phyloP scores from a whole-genome alignment of 176 grass and related monocot species.

The Thinopyrum elongatum region DNA sequence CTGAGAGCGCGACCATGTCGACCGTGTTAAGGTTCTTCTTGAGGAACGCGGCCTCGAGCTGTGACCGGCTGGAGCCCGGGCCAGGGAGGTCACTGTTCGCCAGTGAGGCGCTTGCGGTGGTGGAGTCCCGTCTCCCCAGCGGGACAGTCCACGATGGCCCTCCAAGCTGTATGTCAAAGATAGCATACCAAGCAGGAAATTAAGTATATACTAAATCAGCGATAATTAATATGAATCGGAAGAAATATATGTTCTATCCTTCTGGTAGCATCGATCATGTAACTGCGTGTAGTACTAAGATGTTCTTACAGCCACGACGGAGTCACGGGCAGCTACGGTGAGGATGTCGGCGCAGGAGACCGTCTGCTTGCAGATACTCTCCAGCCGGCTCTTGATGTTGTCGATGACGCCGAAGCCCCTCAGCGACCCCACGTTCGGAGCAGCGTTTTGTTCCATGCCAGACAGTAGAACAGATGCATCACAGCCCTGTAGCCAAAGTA shows the following conservation, averaged over 20 bases:
- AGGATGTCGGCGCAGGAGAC: conserved; percentile 79
- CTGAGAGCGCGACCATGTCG: conserved; percentile 24
- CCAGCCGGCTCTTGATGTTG: conserved; percentile 64
- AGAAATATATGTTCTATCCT: too few relatives aligned
- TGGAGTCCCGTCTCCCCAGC: conserved; percentile 41
- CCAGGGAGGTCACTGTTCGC: not conserved
- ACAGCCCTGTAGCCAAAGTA: conserved; percentile 46
- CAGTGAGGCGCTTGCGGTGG: not conserved
- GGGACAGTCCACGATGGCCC: conserved; percentile 43
- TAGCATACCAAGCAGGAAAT: not conserved
- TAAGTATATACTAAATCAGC: not conserved
- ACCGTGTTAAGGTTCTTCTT: not conserved
- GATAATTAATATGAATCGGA: too few relatives aligned
- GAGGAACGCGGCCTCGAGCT: not conserved
- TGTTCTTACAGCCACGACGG: conserved; percentile 50
- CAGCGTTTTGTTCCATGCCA: conserved; percentile 28
- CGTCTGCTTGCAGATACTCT: conserved; percentile 49
- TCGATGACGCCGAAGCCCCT: conserved; percentile 29
- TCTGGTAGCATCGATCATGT: not conserved
- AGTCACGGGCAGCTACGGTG: conserved; percentile 58
- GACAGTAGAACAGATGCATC: conserved; percentile 67
- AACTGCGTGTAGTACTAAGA: not conserved
- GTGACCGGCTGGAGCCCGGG: not conserved
- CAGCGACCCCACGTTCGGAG: not conserved
- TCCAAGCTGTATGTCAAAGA: not conserved